Evolutionary conservation across 345 rosid genomes (phyloP).

Genomic region (Lepidium aucheri): DNA sequence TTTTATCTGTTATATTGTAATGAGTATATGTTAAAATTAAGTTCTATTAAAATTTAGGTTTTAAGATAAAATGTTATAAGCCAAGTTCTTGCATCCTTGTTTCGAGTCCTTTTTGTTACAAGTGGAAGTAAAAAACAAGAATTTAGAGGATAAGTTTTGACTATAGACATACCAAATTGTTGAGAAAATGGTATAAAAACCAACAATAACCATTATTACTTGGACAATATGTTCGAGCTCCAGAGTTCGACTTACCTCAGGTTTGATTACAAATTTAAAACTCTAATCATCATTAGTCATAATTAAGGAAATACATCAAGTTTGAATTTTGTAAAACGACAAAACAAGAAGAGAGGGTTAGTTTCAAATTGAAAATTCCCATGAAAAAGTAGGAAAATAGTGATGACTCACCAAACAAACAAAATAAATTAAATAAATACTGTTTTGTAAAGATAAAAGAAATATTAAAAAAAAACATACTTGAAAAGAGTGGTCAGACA

Average conservation of each 20-base stretch:
- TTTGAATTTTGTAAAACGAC: background rate
- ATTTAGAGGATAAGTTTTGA: too few relatives aligned
- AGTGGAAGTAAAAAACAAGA: too few relatives aligned
- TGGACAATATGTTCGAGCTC: too few relatives aligned
- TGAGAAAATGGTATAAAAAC: too few relatives aligned
- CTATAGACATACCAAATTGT: too few relatives aligned
- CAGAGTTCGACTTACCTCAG: too few relatives aligned
- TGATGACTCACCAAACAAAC: constrained; percentile 17
- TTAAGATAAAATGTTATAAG: background rate
- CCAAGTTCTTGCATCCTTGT: too few relatives aligned
- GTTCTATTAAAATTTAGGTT: background rate
- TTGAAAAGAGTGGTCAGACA: constrained; percentile 15
- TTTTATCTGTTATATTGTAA: background rate
- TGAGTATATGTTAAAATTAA: too few relatives aligned
- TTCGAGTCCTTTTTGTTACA: too few relatives aligned
- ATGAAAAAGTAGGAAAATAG: background rate
- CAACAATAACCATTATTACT: too few relatives aligned
- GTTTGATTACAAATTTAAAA: background rate
- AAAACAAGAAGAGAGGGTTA: background rate
- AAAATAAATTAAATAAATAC: background rate
- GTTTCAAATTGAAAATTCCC: background rate
- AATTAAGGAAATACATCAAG: background rate
- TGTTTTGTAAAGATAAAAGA: background rate
- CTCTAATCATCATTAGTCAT: background rate
- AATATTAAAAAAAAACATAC: background rate